Evolutionary conservation across 2,329 filamentous ascomycete species (phyloP).

Genomic region (Rasamsonia emersonii): DNA sequence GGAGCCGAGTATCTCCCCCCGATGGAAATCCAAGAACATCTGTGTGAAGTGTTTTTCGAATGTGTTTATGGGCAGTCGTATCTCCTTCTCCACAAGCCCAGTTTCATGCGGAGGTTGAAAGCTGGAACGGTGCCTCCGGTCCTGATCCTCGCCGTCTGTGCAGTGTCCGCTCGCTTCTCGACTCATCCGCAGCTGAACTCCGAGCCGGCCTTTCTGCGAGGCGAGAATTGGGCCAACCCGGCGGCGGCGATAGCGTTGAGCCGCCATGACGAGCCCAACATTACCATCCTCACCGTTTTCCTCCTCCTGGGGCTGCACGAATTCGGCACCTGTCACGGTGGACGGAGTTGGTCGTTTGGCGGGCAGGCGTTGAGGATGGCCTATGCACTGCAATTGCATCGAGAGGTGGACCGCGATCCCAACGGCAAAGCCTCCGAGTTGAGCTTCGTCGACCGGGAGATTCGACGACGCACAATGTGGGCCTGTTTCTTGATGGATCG

Average conservation of each 20-base stretch:
- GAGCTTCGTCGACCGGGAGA: slow-evolving; percentile 89
- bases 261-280: slow-evolving; percentile 89
- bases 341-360: slow-evolving; percentile 89
- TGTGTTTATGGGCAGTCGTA: slow-evolving; percentile 94
- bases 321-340: slow-evolving; percentile 94
- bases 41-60: slow-evolving; percentile 92
- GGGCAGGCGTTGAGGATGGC: slow-evolving; percentile 96
- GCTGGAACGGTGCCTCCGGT: slow-evolving; percentile 78
- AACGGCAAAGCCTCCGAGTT: slow-evolving; percentile 52
- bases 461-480: slow-evolving; percentile 93
- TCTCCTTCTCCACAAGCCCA: slow-evolving; percentile 89
- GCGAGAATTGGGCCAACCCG: slow-evolving; percentile 80
- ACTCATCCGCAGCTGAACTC: slow-evolving; percentile 72
- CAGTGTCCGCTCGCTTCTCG: slow-evolving; percentile 90
- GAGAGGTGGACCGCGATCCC: slow-evolving; percentile 78
- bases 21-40: slow-evolving; percentile 82
- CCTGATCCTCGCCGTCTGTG: slow-evolving; percentile 85
- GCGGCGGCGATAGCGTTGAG: slow-evolving; percentile 82
- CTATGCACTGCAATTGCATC: slow-evolving; percentile 87
- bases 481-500: slow-evolving; percentile 95
- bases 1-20: slow-evolving; percentile 74
- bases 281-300: slow-evolving; percentile 88
- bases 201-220: slow-evolving; percentile 73
- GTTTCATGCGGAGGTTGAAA: slow-evolving; percentile 78
- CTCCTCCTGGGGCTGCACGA: slow-evolving; percentile 85